A percentile compares a stretch with the other conserved stretches of the same genome.
phyloP scores from a whole-genome alignment of 306 rosid species.

The Fragaria nilgerrensis region DNA sequence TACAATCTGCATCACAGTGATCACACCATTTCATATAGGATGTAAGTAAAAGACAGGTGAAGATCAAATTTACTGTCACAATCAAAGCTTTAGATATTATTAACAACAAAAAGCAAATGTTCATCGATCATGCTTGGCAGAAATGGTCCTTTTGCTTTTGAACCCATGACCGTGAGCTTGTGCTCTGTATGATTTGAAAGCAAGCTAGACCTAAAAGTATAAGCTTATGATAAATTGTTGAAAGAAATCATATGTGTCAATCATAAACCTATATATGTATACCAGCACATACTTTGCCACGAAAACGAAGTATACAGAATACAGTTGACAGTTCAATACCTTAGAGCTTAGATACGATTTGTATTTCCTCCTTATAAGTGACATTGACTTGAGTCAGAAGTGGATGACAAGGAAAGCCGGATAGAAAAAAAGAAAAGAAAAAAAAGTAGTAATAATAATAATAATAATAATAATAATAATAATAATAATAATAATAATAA shows the following conservation, averaged over 20 bases:
- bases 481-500: too few species aligned
- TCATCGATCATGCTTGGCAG: slow-evolving; percentile 4
- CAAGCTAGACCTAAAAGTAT: slow-evolving; percentile 9
- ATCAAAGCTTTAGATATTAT: not conserved
- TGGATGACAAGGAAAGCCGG: too few species aligned
- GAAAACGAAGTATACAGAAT: too few species aligned
- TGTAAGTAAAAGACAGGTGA: not conserved
- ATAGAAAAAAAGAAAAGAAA: too few species aligned
- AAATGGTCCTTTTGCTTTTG: slow-evolving; percentile 3
- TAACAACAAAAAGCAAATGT: not conserved
- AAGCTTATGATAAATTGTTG: slow-evolving; percentile 12
- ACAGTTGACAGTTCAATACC: too few species aligned
- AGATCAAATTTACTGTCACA: not conserved
- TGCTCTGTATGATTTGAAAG: slow-evolving; percentile 10
- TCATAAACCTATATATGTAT: slow-evolving; percentile 1
- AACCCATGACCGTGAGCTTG: slow-evolving; percentile 8
- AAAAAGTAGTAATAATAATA: too few species aligned
- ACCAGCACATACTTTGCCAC: too few species aligned
- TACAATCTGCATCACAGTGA: not conserved
- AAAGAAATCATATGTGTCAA: slow-evolving; percentile 11
- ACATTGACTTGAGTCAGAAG: too few species aligned
- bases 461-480: too few species aligned
- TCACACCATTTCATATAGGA: not conserved
- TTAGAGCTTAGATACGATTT: too few species aligned
- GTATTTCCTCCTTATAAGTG: too few species aligned